Percentiles rank a stretch among this genome's conserved stretches.
Evolutionary conservation across 371 early-diverging fungal species (phyloP).

Genomic region (Neoconidiobolus thromboides): DNA sequence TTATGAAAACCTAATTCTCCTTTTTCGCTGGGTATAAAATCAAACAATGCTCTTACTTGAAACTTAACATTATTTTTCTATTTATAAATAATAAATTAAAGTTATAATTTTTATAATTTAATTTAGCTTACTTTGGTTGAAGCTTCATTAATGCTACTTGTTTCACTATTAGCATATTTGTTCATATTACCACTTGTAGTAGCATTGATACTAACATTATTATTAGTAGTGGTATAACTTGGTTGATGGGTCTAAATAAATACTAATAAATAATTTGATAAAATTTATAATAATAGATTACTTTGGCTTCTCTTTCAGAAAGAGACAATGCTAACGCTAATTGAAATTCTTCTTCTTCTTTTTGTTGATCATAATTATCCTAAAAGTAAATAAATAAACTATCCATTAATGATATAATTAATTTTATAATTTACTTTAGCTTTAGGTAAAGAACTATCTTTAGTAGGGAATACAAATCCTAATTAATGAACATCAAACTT

Average conservation of each 20-base stretch:
- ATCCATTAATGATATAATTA: constrained; percentile 6
- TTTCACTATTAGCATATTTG: too few species aligned
- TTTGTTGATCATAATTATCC: constrained; percentile 7
- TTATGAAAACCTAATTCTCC: constrained; percentile 64
- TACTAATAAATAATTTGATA: too few species aligned
- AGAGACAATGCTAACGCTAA: constrained; percentile 78
- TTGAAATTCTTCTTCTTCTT: constrained; percentile 78
- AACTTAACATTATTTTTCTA: constrained; percentile 17
- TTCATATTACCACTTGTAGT: too few species aligned
- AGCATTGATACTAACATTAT: too few species aligned
- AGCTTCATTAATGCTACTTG: too few species aligned
- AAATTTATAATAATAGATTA: too few species aligned
- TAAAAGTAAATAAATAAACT: neutral
- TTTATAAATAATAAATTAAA: neutral
- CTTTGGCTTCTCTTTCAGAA: constrained; percentile 26
- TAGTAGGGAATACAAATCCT: constrained; percentile 56
- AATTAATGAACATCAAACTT: neutral
- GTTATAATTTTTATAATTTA: neutral
- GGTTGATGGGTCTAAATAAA: too few species aligned
- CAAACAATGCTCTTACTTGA: constrained; percentile 60
- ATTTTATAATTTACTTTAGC: constrained; percentile 44
- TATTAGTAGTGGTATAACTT: too few species aligned
- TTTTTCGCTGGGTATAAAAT: constrained; percentile 59
- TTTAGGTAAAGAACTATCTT: constrained; percentile 36
- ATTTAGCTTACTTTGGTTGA: too few species aligned